Evolutionary conservation across 768 basidiomycete genomes (phyloP), one percentile per base, ranked within the genome.

Genomic region (Trametes cubensis): DNA sequence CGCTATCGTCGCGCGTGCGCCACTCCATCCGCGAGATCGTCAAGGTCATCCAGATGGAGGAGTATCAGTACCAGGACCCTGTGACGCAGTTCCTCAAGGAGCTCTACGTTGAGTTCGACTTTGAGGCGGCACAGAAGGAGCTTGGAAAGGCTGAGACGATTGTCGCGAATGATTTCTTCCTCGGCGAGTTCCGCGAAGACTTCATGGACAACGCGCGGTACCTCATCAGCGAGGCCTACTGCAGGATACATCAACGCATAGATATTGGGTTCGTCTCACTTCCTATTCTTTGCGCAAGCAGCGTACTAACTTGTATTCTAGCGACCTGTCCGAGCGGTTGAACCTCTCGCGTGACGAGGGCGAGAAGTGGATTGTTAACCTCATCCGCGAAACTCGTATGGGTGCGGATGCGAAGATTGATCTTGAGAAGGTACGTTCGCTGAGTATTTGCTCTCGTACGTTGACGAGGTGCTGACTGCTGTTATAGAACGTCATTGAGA

Each of bases 281-380:
- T 20, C 25, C 23, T 18, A 39, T 3, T 40, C 38, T 15, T 10
- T 39, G 30, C 26, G 45, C 39, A 4, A 6, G 39, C 59, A 55
- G 39, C 38, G 14, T n/a, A 28, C 50, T 38, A 15, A 30, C 11
- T 20, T 7, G 17, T 10, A 41, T 7, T 47, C 1, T 64, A 95
- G 94, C 61, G 94, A 97, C 70, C 84, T 98, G 14, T 97, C 95
- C 10, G 89, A 93, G 70, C 87, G 96, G 10, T 82, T 98, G 15
- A 98, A 98, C 74, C 83, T 98, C 50, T 88, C 91, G n/a, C 85
- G 82, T 44, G 94, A 94, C 66, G 97, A 98, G 72, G 97, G 96
- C 53, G 97, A 99, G 73, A 96, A 96, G 70, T 99, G 96, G 96
- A 96, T 98, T 64, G 97, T 98, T 70, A 98, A 98, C 79, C 89